phyloP scores from a whole-genome alignment of 352 stramenopile species.

The Pythium inflatum region DNA sequence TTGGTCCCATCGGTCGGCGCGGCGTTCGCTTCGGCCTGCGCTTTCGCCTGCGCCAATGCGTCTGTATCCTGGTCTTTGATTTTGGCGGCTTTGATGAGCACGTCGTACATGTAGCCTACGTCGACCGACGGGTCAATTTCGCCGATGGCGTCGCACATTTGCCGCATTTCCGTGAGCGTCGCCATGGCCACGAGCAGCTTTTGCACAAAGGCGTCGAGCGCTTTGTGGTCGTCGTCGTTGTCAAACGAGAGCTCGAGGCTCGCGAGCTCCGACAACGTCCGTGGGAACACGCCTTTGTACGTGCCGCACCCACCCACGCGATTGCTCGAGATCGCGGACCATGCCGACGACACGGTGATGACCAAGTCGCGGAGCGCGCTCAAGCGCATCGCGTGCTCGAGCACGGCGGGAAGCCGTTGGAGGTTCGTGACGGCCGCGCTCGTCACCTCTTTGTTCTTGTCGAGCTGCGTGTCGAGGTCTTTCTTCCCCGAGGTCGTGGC shows the following conservation, averaged over 20 bases:
- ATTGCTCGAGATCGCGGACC: background rate
- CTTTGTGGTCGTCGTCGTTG: background rate
- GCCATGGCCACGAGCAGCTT: background rate
- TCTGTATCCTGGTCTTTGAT: background rate
- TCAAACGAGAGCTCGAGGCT: background rate
- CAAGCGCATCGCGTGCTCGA: background rate
- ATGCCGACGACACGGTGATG: background rate
- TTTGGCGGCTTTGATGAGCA: constrained; percentile 8
- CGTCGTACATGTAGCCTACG: constrained; percentile 3
- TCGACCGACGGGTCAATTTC: background rate
- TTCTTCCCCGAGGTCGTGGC: background rate
- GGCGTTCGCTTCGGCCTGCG: background rate
- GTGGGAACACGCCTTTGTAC: background rate
- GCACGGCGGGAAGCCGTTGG: background rate
- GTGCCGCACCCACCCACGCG: background rate
- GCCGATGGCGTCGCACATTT: constrained; percentile 3
- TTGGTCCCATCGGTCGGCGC: background rate
- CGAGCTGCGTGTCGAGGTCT: background rate
- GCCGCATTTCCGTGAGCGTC: background rate
- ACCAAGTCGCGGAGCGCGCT: background rate
- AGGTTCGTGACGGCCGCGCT: background rate
- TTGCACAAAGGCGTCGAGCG: background rate
- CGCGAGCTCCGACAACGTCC: background rate
- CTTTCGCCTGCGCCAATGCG: background rate
- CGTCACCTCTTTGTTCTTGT: background rate